phyloP scores from a whole-genome alignment of 2,329 filamentous ascomycete genomes.

The Diplocarpon rosae region DNA sequence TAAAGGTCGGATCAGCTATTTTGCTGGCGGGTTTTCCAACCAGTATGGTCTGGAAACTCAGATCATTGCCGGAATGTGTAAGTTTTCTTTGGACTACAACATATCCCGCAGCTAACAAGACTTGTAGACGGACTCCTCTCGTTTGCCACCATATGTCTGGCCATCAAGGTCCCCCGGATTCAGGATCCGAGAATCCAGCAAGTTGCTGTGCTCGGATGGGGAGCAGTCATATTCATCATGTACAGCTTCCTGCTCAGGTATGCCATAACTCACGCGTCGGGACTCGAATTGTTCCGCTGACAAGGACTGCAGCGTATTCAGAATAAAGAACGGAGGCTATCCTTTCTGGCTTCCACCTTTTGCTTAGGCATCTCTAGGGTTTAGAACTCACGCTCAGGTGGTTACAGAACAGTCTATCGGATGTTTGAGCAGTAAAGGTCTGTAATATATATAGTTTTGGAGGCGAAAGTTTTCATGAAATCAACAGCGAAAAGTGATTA shows the following conservation, averaged over 20 bases:
- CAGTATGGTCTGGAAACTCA: slow-evolving; percentile 94
- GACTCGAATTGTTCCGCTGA: neutral
- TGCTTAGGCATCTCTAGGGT: slow-evolving; percentile 19
- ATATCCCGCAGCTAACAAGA: slow-evolving; percentile 5
- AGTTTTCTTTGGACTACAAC: slow-evolving; percentile 30
- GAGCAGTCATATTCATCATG: slow-evolving; percentile 61
- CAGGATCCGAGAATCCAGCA: slow-evolving; percentile 67
- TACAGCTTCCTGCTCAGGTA: slow-evolving; percentile 85
- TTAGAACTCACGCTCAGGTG: too few species aligned
- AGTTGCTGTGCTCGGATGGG: slow-evolving; percentile 71
- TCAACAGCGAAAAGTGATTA: too few species aligned
- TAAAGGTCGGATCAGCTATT: slow-evolving; percentile 77
- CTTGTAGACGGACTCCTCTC: slow-evolving; percentile 62
- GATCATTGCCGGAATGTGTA: slow-evolving; percentile 88
- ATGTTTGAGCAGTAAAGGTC: too few species aligned
- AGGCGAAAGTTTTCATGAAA: too few species aligned
- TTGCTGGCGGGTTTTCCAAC: slow-evolving; percentile 84
- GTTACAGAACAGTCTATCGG: too few species aligned
- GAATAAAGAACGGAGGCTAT: slow-evolving; percentile 89
- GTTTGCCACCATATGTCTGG: slow-evolving; percentile 84
- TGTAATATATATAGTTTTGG: too few species aligned
- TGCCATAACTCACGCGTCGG: neutral
- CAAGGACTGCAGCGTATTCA: slow-evolving; percentile 51
- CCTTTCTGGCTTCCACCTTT: slow-evolving; percentile 93
- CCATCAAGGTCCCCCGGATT: slow-evolving; percentile 86